Evolutionary conservation across 345 rosid genomes (phyloP).

Genomic region (Zanthoxylum bungeanum): DNA sequence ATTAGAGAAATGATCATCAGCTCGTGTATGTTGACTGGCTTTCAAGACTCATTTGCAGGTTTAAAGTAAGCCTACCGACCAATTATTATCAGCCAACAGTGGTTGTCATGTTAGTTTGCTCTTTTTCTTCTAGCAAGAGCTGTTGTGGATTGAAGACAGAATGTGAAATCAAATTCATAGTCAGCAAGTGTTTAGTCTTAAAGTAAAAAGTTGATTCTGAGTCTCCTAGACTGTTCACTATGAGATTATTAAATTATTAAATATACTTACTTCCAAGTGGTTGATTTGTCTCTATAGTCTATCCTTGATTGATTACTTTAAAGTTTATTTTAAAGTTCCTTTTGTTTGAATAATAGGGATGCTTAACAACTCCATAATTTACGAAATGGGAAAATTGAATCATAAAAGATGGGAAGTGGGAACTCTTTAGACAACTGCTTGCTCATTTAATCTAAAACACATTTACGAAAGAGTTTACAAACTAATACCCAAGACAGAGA

Average conservation of each 20-base stretch:
- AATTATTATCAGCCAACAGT: not conserved
- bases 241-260: not conserved
- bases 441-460: too few relatives aligned
- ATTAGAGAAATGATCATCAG: not conserved
- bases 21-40: not conserved
- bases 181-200: not conserved
- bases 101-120: not conserved
- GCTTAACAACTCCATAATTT: not conserved
- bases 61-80: not conserved
- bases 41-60: not conserved
- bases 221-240: not conserved
- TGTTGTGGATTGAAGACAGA: not conserved
- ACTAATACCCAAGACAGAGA: not conserved
- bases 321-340: not conserved
- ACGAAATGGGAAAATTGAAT: not conserved
- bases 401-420: too few relatives aligned
- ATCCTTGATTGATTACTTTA: not conserved
- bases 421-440: too few relatives aligned
- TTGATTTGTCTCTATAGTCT: not conserved
- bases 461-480: not conserved
- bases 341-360: not conserved
- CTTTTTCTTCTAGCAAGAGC: not conserved
- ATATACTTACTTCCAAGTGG: not conserved
- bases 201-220: not conserved
- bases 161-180: not conserved